phyloP scores from a whole-genome alignment of 208 protist species.

The Histomonas meleagridis region DNA sequence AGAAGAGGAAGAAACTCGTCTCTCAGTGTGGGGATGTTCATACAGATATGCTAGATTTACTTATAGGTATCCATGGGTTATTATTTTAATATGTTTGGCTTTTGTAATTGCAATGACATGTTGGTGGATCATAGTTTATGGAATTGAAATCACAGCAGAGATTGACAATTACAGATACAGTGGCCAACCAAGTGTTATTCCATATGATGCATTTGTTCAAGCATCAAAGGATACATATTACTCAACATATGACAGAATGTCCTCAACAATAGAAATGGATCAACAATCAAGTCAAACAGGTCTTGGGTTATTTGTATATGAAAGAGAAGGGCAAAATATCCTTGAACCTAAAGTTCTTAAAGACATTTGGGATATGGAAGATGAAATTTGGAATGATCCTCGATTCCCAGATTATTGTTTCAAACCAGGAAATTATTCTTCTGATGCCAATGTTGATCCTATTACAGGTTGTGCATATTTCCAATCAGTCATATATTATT shows the following conservation, averaged over 20 bases:
- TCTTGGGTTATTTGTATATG: neutral
- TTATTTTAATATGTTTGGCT: neutral
- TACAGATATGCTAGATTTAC: neutral
- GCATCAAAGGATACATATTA: neutral
- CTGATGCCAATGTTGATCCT: neutral
- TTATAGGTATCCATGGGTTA: neutral
- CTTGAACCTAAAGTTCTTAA: neutral
- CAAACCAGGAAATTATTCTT: neutral
- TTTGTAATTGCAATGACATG: neutral
- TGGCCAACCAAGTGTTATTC: neutral
- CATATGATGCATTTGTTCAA: neutral
- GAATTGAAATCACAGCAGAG: neutral
- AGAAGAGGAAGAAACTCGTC: neutral
- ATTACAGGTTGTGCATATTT: neutral
- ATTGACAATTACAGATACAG: neutral
- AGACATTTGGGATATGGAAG: slow-evolving; percentile 11
- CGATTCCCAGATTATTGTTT: neutral
- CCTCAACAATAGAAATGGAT: neutral
- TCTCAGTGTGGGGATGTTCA: neutral
- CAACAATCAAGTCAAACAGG: neutral
- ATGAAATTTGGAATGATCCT: neutral
- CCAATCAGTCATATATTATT: neutral
- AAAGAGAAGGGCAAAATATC: neutral
- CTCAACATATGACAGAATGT: neutral
- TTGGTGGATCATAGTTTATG: neutral